Percentiles rank a stretch among this genome's conserved stretches.
phyloP scores from a whole-genome alignment of 2,329 filamentous ascomycete species.

The Nannizziopsis barbatae region DNA sequence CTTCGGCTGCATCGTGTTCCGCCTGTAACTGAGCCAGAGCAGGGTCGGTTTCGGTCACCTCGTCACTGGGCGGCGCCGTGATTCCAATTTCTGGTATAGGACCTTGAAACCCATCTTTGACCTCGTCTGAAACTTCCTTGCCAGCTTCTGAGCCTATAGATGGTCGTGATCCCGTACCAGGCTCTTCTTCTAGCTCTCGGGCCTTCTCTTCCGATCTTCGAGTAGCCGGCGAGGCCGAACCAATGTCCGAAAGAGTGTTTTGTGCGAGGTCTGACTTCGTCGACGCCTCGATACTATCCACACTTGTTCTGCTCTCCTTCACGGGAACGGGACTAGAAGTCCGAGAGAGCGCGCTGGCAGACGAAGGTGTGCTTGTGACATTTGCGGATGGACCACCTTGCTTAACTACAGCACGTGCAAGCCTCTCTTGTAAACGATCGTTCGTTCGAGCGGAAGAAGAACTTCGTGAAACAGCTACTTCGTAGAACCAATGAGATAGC shows the following conservation, averaged over 20 bases:
- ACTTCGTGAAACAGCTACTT: conserved; percentile 46
- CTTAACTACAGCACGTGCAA: conserved; percentile 76
- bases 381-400: conserved; percentile 45
- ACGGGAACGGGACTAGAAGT: conserved; percentile 42
- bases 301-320: conserved; percentile 31
- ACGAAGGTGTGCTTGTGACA: conserved; percentile 37
- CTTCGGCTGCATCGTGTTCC: conserved; percentile 42
- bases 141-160: conserved; percentile 4
- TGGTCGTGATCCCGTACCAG: neutral
- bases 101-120: neutral
- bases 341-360: conserved; percentile 42
- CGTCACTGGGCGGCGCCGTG: conserved; percentile 11
- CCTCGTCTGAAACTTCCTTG: neutral
- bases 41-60: conserved; percentile 30
- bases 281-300: conserved; percentile 24
- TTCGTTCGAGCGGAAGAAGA: conserved; percentile 58
- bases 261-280: conserved; percentile 17
- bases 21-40: conserved; percentile 41
- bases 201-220: conserved; percentile 22
- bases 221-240: conserved; percentile 18
- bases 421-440: conserved; percentile 75
- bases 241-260: conserved; percentile 21
- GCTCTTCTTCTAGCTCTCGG: neutral
- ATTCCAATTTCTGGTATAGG: conserved; percentile 16
- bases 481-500: conserved; percentile 7